phyloP scores from a whole-genome alignment of 768 basidiomycete species.

The Amanita inopinata region DNA sequence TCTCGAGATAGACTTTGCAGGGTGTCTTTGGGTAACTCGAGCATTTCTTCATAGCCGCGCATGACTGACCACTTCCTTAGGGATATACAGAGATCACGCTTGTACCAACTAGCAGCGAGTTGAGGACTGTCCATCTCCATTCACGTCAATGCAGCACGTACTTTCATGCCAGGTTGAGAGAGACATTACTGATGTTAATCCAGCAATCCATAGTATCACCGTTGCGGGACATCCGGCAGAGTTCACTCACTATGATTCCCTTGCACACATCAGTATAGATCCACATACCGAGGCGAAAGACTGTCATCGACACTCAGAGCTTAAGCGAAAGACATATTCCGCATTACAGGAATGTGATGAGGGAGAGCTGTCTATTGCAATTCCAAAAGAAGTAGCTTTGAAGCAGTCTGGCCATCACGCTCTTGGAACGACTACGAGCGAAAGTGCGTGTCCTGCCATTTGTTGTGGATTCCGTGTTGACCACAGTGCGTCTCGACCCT shows the following conservation, averaged over 20 bases:
- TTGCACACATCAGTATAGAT: conserved; percentile 53
- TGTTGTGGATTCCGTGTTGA: background rate
- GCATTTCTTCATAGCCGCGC: no score
- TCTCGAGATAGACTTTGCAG: conserved; percentile 87
- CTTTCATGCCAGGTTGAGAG: conserved; percentile 2
- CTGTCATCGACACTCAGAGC: conserved; percentile 83
- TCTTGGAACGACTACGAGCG: conserved; percentile 37
- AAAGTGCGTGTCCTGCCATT: conserved; percentile 35
- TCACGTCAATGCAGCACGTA: conserved; percentile 78
- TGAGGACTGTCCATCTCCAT: conserved; percentile 81
- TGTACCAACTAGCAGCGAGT: conserved; percentile 66
- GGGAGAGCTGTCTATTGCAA: conserved; percentile 86
- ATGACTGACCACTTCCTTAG: conserved; percentile 30
- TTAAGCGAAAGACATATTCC: conserved; percentile 87
- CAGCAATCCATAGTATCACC: conserved; percentile 67
- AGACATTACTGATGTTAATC: conserved; percentile 14
- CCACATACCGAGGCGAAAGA: conserved; percentile 49
- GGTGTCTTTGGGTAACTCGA: conserved; percentile 65
- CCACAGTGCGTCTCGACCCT: no score
- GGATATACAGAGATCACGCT: conserved; percentile 93
- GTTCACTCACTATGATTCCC: conserved; percentile 71
- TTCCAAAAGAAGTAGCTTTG: conserved; percentile 64
- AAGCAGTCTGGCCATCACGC: conserved; percentile 45
- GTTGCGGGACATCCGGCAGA: conserved; percentile 66
- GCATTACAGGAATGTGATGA: conserved; percentile 88